These are phyloP conservation scores for Dioscorea dumetorum DNA, from an alignment of 106 monocot genomes.

Conservation along the genomic window DNA sequence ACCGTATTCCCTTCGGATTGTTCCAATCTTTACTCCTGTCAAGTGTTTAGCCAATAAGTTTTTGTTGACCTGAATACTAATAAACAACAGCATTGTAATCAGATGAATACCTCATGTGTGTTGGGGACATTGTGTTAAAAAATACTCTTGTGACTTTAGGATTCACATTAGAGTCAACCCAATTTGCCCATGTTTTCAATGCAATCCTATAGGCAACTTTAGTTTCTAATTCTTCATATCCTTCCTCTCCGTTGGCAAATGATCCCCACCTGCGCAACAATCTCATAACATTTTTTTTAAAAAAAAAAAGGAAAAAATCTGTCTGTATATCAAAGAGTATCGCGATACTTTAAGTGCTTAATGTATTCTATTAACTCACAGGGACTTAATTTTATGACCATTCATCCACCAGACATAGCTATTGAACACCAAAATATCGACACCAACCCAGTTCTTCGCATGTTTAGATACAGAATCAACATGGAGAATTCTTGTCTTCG, in stretches of 20 bases:
- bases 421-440: constrained; percentile 59
- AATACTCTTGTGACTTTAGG: constrained; percentile 54
- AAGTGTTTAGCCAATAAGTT: background rate
- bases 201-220: constrained; percentile 40
- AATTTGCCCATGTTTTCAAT: constrained; percentile 72
- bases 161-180: constrained; percentile 52
- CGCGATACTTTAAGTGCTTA: background rate
- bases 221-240: constrained; percentile 54
- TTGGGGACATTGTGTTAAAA: constrained; percentile 63
- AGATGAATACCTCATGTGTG: constrained; percentile 55
- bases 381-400: constrained; percentile 50
- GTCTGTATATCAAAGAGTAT: background rate
- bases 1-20: constrained; percentile 27
- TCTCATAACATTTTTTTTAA: background rate
- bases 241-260: constrained; percentile 47
- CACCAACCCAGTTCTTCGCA: constrained; percentile 44
- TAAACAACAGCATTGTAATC: background rate
- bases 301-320: background rate
- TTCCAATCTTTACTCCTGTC: constrained; percentile 63
- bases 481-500: constrained; percentile 39
- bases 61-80: background rate
- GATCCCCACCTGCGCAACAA: constrained; percentile 50
- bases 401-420: constrained; percentile 77
- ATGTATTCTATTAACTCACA: background rate
- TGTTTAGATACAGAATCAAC: constrained; percentile 51